phyloP scores from a whole-genome alignment of 2,329 filamentous ascomycete genomes.

The Aspergillus piperis region DNA sequence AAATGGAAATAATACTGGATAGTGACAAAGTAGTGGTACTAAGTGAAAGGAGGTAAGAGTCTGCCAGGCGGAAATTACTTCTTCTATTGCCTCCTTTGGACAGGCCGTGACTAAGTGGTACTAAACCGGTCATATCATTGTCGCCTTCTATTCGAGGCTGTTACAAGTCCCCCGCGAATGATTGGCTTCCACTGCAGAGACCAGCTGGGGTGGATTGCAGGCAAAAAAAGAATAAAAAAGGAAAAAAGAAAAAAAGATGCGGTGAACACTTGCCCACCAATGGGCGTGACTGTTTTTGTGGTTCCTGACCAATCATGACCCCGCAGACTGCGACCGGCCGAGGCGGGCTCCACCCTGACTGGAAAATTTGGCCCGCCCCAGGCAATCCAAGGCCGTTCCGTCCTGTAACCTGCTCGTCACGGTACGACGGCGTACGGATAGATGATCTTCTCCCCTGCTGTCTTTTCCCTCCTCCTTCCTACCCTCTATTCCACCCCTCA shows the following conservation, averaged over 20 bases:
- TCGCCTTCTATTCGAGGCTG: not conserved
- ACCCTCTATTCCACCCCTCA: constrained; percentile 21
- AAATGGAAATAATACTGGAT: no score
- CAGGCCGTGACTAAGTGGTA: constrained; percentile 5
- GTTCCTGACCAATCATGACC: constrained; percentile 26
- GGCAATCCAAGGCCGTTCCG: constrained; percentile 19
- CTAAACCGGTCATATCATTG: constrained; percentile 2
- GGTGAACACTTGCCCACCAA: constrained; percentile 35
- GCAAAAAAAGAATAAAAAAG: constrained; percentile 16
- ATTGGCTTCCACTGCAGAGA: constrained; percentile 14
- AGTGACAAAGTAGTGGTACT: no score
- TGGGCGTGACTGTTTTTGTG: constrained; percentile 18
- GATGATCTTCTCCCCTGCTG: constrained; percentile 26
- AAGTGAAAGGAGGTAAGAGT: not conserved
- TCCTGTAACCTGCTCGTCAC: constrained; percentile 20
- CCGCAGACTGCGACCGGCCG: constrained; percentile 9
- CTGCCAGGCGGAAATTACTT: not conserved
- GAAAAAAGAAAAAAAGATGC: constrained; percentile 30
- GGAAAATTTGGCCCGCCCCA: constrained; percentile 31
- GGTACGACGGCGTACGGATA: constrained; percentile 14
- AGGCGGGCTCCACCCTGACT: constrained; percentile 25
- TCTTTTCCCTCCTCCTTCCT: constrained; percentile 23
- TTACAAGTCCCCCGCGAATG: constrained; percentile 6
- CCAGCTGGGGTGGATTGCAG: constrained; percentile 8
- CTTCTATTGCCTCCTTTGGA: constrained; percentile 10